phyloP scores from a whole-genome alignment of 768 basidiomycete species.

The Gloeopeniophorella convolvens region DNA sequence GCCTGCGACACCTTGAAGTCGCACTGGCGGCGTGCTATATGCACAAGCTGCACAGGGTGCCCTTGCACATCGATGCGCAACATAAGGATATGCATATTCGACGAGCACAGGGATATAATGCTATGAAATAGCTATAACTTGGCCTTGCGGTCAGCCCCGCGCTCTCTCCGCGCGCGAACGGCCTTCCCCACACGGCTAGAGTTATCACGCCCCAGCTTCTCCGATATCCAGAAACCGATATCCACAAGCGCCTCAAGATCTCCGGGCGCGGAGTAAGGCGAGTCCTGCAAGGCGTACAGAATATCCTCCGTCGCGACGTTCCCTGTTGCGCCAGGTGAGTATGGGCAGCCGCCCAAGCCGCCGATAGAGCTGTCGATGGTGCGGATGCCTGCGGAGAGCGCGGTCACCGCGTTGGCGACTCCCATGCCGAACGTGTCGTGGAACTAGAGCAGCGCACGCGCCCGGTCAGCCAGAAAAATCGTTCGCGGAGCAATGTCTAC shows the following conservation, averaged over 20 bases:
- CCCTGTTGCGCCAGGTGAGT: slow-evolving; percentile 92
- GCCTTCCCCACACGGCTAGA: slow-evolving; percentile 76
- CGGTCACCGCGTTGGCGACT: slow-evolving; percentile 66
- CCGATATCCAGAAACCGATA: slow-evolving; percentile 80
- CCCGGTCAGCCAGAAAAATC: neutral
- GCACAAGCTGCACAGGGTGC: no score
- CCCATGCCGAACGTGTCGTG: slow-evolving; percentile 89
- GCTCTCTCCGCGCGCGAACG: slow-evolving; percentile 43
- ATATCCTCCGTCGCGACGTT: slow-evolving; percentile 94
- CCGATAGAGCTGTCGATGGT: slow-evolving; percentile 82
- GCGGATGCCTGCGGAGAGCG: slow-evolving; percentile 66
- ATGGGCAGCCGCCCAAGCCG: slow-evolving; percentile 93
- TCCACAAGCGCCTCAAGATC: slow-evolving; percentile 66
- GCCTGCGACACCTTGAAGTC: no score
- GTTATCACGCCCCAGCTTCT: slow-evolving; percentile 56
- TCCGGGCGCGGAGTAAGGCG: slow-evolving; percentile 49
- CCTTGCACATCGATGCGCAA: no score
- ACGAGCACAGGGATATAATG: no score
- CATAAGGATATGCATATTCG: no score
- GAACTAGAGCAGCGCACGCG: slow-evolving; percentile 42
- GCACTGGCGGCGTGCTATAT: no score
- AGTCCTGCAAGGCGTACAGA: slow-evolving; percentile 70
- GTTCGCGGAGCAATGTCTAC: slow-evolving; percentile 18
- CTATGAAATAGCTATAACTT: neutral
- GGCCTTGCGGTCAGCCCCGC: slow-evolving; percentile 30